Base-by-base conservation (phyloP, 805 yeast species). In the Saccharomycopsis amapae region DNA sequence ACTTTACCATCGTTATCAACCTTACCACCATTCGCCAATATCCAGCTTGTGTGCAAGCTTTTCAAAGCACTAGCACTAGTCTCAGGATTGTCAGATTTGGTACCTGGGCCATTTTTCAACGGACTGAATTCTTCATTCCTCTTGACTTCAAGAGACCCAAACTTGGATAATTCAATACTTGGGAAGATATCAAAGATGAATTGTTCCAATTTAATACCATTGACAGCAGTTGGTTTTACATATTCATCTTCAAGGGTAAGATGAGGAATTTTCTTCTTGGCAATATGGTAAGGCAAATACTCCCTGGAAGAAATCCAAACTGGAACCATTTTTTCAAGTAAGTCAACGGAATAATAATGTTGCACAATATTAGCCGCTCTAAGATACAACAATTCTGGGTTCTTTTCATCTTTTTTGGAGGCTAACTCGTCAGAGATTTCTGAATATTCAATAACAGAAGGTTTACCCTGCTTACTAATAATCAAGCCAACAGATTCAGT, bases 361-460 rank as follows among this genome's bases (percentile, higher is more conserved):
- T 93, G 93, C 45, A 93, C 99, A 53, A 93, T 93, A 64, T 93
- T 93, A 22, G 96, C 99, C 3, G 97, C 96, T 55, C 97, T 76
- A 55, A 87, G 75, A 53, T 75, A 75, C 49, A 93, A 71, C 50
- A 81, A 68, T 15, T 80, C 83, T 22, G 71, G 62, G 45, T 64
- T 59, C n/a, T 51, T 48, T 1, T 73, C 72, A 52, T 83, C 93
- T 23, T 64, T 65, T 50, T 76, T 79, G 56, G 76, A 77, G 19
- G 90, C 81, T 57, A 89, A 71, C 54, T 83, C 89, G 26, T 67
- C 59, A 6, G 87, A 72, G 51, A 93, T 87, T 65, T 93, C 99
- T 33, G 94, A 82, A 66, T 93, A 93, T 64, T 93, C 99, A 56
- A 93, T 85, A 37, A 93, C 98, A 49, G 90, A 83, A 4, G 98